Evolutionary conservation across 129 eudicot species (phyloP).

Genomic region (Escallonia herrerae): DNA sequence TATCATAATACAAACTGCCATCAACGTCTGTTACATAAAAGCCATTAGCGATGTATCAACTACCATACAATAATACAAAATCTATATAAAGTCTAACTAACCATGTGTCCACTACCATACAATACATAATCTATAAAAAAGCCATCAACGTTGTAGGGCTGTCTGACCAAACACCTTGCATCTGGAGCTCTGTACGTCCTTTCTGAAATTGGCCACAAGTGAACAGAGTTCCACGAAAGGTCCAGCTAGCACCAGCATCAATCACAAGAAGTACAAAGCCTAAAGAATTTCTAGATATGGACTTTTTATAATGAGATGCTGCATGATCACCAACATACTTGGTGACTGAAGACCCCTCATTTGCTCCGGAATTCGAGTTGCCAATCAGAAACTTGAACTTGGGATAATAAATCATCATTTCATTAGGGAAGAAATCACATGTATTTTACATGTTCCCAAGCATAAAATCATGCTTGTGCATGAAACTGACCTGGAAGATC

Average conservation of each 20-base stretch:
- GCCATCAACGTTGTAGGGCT: background rate
- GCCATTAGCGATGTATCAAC: no score
- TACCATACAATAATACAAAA: no score
- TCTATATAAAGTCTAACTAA: no score
- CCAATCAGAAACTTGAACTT: no score
- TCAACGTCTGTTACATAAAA: no score
- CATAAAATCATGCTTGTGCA: no score
- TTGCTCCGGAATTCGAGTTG: background rate
- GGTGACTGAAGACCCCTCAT: background rate
- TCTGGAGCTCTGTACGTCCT: background rate
- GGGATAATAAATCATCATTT: background rate
- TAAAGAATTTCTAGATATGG: background rate
- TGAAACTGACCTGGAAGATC: slow-evolving; percentile 35
- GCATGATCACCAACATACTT: background rate
- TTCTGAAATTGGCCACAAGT: slow-evolving; percentile 1
- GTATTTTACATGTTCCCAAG: background rate
- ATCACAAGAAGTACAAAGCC: slow-evolving; percentile 10
- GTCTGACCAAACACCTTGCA: slow-evolving; percentile 12
- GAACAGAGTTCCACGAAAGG: slow-evolving; percentile 1
- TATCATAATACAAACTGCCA: no score
- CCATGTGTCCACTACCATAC: no score
- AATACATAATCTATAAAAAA: no score
- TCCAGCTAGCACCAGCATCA: slow-evolving; percentile 11
- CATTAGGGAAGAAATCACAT: background rate
- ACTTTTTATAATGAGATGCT: background rate